Conservation (phyloP, 306 rosid species). For the Quercus bicolor region DNA sequence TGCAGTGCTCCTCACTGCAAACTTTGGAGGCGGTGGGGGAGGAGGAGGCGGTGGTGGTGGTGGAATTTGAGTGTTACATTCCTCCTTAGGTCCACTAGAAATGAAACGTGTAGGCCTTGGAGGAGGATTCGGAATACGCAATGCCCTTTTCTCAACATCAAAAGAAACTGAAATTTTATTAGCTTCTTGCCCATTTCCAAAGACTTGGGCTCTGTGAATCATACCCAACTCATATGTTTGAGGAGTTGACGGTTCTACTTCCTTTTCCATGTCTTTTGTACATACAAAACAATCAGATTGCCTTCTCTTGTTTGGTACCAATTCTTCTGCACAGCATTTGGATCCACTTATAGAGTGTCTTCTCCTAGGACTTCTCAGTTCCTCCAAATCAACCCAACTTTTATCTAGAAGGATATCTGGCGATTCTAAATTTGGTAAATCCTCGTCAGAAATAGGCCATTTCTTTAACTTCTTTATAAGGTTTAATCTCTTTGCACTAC, state of each 20-base stretch:
- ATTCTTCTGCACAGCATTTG: slow-evolving; percentile 59
- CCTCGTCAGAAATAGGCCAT: slow-evolving; percentile 67
- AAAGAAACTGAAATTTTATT: slow-evolving; percentile 48
- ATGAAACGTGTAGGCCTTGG: slow-evolving; percentile 81
- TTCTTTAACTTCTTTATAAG: slow-evolving; percentile 70
- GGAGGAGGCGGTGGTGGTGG: slow-evolving; percentile 91
- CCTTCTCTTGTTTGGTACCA: slow-evolving; percentile 60
- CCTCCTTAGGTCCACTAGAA: slow-evolving; percentile 50
- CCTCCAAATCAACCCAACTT: slow-evolving; percentile 59
- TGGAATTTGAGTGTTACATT: slow-evolving; percentile 35
- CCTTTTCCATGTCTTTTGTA: slow-evolving; percentile 59
- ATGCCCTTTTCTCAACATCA: slow-evolving; percentile 82
- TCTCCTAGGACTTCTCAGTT: slow-evolving; percentile 69
- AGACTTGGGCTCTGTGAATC: slow-evolving; percentile 45
- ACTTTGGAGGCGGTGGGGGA: slow-evolving; percentile 77
- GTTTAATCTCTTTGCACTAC: slow-evolving; percentile 51
- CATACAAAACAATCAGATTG: slow-evolving; percentile 76
- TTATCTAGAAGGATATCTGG: slow-evolving; percentile 44
- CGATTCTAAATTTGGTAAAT: slow-evolving; percentile 55
- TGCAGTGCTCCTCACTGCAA: slow-evolving; percentile 40
- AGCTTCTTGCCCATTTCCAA: slow-evolving; percentile 48
- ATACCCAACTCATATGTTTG: slow-evolving; percentile 54
- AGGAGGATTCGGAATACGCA: slow-evolving; percentile 91
- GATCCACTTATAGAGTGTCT: slow-evolving; percentile 92
- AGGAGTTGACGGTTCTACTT: slow-evolving; percentile 41